These are phyloP conservation scores for Mariannaea elegans DNA, from an alignment of 2,329 filamentous ascomycete species.

Conservation along the genomic window DNA sequence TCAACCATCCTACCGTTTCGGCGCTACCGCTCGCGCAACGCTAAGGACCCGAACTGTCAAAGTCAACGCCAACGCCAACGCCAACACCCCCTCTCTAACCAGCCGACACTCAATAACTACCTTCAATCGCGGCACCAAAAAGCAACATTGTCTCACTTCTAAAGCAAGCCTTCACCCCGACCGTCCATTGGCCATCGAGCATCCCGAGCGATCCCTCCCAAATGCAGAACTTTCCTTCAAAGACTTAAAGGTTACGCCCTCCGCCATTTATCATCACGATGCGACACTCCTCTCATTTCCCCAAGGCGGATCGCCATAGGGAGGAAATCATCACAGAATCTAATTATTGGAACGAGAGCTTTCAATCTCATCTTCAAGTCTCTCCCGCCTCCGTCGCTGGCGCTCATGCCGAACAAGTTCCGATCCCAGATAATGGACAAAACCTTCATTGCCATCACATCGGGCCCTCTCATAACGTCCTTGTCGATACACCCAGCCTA, in stretches of 20 bases:
- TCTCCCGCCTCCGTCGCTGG: constrained; percentile 18
- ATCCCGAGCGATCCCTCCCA: constrained; percentile 27
- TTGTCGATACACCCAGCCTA: constrained; percentile 23
- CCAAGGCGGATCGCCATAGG: constrained; percentile 29
- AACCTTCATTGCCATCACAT: constrained; percentile 9
- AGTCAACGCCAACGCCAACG: constrained; percentile 5
- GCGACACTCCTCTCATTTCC: constrained; percentile 31
- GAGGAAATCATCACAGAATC: constrained; percentile 25
- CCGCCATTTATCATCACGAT: constrained; percentile 33
- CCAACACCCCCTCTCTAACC: constrained; percentile 13
- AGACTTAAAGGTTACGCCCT: constrained; percentile 27
- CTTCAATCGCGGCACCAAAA: constrained; percentile 22
- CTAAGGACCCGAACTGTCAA: constrained; percentile 13
- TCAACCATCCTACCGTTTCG: constrained; percentile 20
- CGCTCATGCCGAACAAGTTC: constrained; percentile 10
- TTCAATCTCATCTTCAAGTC: constrained; percentile 27
- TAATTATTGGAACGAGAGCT: constrained; percentile 31
- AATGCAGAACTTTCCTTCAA: constrained; percentile 34
- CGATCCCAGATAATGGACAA: constrained; percentile 18
- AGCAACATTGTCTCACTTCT: constrained; percentile 37
- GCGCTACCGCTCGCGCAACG: constrained; percentile 18
- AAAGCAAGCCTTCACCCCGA: constrained; percentile 27
- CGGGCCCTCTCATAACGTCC: constrained; percentile 18
- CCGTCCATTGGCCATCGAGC: constrained; percentile 32
- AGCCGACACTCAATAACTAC: constrained; percentile 14